phyloP scores from a whole-genome alignment of 2,329 filamentous ascomycete species.

The Clarireedia monteithiana region DNA sequence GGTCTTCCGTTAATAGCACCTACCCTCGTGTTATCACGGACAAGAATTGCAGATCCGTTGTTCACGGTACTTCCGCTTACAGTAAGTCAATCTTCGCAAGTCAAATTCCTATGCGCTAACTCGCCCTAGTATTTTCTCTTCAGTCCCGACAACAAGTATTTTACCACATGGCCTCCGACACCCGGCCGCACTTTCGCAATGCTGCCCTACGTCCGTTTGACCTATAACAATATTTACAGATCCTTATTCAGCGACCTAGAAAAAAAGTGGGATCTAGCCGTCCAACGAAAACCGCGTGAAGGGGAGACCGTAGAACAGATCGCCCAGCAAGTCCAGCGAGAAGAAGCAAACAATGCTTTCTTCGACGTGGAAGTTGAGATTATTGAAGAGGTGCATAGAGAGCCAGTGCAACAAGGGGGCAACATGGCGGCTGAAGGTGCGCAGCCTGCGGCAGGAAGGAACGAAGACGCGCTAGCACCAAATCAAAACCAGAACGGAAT shows the following conservation, averaged over 20 bases:
- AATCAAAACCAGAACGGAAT: neutral
- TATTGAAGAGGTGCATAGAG: constrained; percentile 10
- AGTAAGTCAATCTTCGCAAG: constrained; percentile 17
- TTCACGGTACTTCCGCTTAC: constrained; percentile 30
- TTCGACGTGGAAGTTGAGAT: constrained; percentile 21
- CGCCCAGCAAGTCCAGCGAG: constrained; percentile 27
- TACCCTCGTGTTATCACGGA: constrained; percentile 59
- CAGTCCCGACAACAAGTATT: constrained; percentile 13
- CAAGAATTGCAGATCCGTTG: constrained; percentile 47
- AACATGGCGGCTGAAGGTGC: neutral
- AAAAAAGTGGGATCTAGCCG: constrained; percentile 27
- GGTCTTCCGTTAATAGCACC: constrained; percentile 62
- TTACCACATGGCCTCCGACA: constrained; percentile 41
- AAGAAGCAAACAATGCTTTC: constrained; percentile 26
- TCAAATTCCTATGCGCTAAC: constrained; percentile 8
- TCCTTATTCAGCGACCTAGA: constrained; percentile 22
- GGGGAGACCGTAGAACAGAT: constrained; percentile 29
- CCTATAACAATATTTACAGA: constrained; percentile 55
- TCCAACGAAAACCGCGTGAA: constrained; percentile 28
- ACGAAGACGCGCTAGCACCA: neutral
- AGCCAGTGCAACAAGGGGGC: neutral
- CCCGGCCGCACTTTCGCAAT: constrained; percentile 58
- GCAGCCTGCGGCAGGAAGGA: neutral
- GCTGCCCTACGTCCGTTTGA: constrained; percentile 55
- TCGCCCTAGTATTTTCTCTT: constrained; percentile 23